Percentiles rank a stretch among this genome's conserved stretches.
Evolutionary conservation across 345 rosid genomes (phyloP).

Genomic region (Viola odorata): DNA sequence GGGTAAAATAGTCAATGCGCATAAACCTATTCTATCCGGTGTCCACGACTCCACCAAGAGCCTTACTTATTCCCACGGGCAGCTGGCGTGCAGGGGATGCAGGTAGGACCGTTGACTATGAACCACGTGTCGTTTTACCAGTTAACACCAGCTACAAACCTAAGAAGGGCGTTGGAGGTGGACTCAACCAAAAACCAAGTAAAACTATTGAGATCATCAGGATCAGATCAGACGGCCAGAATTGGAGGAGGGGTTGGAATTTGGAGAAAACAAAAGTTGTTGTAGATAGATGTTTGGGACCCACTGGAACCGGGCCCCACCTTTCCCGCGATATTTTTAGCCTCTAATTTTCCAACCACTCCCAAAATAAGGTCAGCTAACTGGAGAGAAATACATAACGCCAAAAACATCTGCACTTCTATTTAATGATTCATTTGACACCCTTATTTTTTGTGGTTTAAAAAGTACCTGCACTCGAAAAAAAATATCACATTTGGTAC

Average conservation of each 20-base stretch:
- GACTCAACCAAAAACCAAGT: conserved; percentile 5
- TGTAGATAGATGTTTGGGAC: conserved; percentile 9
- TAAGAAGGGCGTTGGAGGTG: not conserved
- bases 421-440: too few species aligned
- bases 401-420: not conserved
- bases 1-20: conserved; percentile 14
- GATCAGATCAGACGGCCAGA: conserved; percentile 8
- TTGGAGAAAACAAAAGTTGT: not conserved
- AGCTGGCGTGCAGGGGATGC: conserved; percentile 7
- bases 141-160: too few species aligned
- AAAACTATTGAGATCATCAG: not conserved
- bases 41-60: too few species aligned
- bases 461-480: too few species aligned
- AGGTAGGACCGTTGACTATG: conserved; percentile 13
- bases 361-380: conserved; percentile 19
- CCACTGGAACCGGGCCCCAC: conserved; percentile 21
- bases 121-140: conserved; percentile 13
- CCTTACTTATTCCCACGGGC: not conserved
- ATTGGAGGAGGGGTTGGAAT: not conserved
- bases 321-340: conserved; percentile 20
- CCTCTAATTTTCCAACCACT: conserved; percentile 19
- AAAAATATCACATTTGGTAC: too few species aligned
- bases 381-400: conserved; percentile 12
- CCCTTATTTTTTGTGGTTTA: too few species aligned
- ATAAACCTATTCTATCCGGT: too few species aligned